These are phyloP conservation scores for Porcisia hertigi DNA, from an alignment of 208 protist genomes.

Conservation along the genomic window DNA sequence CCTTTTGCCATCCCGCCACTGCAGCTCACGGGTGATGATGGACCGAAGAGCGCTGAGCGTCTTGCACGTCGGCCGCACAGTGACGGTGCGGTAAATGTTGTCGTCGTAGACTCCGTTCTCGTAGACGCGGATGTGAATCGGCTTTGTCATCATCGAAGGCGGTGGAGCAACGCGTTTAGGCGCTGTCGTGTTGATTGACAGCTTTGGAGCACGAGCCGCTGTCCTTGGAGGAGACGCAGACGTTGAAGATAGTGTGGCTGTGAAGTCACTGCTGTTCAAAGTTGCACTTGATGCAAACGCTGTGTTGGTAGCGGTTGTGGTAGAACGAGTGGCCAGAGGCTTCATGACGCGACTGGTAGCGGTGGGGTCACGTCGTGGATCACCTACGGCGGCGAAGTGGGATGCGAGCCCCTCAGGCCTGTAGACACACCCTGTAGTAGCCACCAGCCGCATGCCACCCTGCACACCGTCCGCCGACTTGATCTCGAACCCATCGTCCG, in stretches of 20 bases:
- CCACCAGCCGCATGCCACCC: conserved; percentile 60
- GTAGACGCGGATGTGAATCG: conserved; percentile 82
- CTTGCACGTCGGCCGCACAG: conserved; percentile 83
- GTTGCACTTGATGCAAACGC: neutral
- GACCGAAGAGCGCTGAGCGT: conserved; percentile 67
- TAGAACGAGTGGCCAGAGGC: neutral
- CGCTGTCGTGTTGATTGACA: neutral
- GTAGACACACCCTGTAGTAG: conserved; percentile 50
- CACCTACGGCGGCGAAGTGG: conserved; percentile 15
- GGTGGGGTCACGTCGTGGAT: neutral
- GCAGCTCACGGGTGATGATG: conserved; percentile 79
- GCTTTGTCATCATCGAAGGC: conserved; percentile 12
- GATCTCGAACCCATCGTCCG: conserved; percentile 59
- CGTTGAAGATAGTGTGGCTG: too few relatives aligned
- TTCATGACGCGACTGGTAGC: neutral
- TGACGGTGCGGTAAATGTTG: conserved; percentile 71
- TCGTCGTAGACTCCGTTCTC: conserved; percentile 90
- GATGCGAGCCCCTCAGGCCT: neutral
- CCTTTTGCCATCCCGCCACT: conserved; percentile 77
- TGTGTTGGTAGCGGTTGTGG: neutral
- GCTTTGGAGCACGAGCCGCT: neutral
- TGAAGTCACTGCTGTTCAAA: neutral
- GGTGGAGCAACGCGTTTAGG: neutral
- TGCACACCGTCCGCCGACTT: conserved; percentile 36
- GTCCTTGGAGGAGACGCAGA: conserved; percentile 2